A percentile compares a stretch with the other conserved stretches of the same genome.
These are phyloP conservation scores for Chlorokybus atmophyticus DNA, from an alignment of 139 green algal genomes.

Conservation along the genomic window DNA sequence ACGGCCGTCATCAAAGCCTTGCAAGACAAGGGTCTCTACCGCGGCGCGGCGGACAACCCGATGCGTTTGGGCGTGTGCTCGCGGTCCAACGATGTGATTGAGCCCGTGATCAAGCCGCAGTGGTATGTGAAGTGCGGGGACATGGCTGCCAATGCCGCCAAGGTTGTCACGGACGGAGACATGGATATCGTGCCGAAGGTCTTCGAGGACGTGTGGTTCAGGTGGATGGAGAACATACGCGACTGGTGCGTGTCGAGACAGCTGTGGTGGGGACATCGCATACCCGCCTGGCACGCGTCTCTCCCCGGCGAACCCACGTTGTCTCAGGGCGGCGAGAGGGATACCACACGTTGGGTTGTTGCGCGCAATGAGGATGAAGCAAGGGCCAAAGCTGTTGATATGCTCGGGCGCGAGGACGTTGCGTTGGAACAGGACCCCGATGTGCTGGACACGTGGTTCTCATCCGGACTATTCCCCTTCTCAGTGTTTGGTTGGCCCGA, in stretches of 20 bases:
- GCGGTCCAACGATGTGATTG: conserved; percentile 93
- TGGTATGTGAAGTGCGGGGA: conserved; percentile 69
- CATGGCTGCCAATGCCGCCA: conserved; percentile 61
- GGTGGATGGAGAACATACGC: conserved; percentile 83
- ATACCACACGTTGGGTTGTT: conserved; percentile 34
- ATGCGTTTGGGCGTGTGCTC: conserved; percentile 90
- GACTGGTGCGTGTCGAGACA: conserved; percentile 80
- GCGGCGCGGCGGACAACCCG: conserved; percentile 68
- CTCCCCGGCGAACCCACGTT: conserved; percentile 18
- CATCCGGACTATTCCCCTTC: conserved; percentile 43
- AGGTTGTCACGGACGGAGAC: conserved; percentile 55
- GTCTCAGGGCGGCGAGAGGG: conserved; percentile 9
- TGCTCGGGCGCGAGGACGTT: conserved; percentile 18
- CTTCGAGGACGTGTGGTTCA: conserved; percentile 77
- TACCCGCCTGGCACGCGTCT: conserved; percentile 40
- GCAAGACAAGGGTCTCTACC: conserved; percentile 37
- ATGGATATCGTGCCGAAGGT: conserved; percentile 82
- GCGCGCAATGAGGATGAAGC: conserved; percentile 31
- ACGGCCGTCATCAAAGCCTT: conserved; percentile 68
- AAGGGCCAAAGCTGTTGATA: conserved; percentile 8
- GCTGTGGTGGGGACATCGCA: conserved; percentile 50
- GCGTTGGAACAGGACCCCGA: conserved; percentile 37
- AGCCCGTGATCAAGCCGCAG: conserved; percentile 89
- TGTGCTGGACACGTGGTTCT: conserved; percentile 52
- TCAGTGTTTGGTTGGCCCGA: conserved; percentile 41